Percentiles rank a stretch among this genome's conserved stretches.
These are phyloP conservation scores for Juncus effusus DNA, from an alignment of 176 grass and related monocot species.

Conservation along the genomic window DNA sequence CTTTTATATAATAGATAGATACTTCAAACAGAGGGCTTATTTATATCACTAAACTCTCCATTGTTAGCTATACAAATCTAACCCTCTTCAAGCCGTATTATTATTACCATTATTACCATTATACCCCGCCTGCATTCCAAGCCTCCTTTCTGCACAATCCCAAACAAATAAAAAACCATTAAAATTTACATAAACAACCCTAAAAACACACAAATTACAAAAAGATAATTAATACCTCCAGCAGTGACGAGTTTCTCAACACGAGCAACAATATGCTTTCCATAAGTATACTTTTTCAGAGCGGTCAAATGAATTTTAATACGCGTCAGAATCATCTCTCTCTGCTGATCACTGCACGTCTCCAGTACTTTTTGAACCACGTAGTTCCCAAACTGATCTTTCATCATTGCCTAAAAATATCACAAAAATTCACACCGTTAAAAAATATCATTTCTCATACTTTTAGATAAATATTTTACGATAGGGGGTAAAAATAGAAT, in stretches of 20 bases:
- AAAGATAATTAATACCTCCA: constrained; percentile 40
- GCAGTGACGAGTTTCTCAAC: constrained; percentile 78
- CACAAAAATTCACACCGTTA: constrained; percentile 4
- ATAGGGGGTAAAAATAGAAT: neutral
- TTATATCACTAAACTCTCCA: constrained; percentile 41
- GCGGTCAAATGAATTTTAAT: constrained; percentile 78
- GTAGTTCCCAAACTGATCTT: constrained; percentile 81
- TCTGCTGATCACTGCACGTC: constrained; percentile 70
- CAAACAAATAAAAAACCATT: neutral
- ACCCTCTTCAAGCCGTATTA: constrained; percentile 36
- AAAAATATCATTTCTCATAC: neutral
- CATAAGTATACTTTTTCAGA: constrained; percentile 86
- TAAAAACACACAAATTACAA: neutral
- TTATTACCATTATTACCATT: constrained; percentile 20
- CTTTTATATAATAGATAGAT: constrained; percentile 34
- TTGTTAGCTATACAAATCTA: constrained; percentile 81
- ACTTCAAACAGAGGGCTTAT: constrained; percentile 38
- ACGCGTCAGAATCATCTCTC: constrained; percentile 64
- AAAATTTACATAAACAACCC: constrained; percentile 19
- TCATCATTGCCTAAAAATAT: constrained; percentile 67
- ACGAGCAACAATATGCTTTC: constrained; percentile 77
- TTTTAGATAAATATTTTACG: neutral
- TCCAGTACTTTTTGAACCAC: constrained; percentile 90
- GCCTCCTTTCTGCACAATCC: constrained; percentile 51
- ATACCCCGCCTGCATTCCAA: constrained; percentile 37